Percentiles rank a stretch among this genome's conserved stretches.
Evolutionary conservation across 2,329 filamentous ascomycete species (phyloP).

Genomic region (Penicillium sp.): DNA sequence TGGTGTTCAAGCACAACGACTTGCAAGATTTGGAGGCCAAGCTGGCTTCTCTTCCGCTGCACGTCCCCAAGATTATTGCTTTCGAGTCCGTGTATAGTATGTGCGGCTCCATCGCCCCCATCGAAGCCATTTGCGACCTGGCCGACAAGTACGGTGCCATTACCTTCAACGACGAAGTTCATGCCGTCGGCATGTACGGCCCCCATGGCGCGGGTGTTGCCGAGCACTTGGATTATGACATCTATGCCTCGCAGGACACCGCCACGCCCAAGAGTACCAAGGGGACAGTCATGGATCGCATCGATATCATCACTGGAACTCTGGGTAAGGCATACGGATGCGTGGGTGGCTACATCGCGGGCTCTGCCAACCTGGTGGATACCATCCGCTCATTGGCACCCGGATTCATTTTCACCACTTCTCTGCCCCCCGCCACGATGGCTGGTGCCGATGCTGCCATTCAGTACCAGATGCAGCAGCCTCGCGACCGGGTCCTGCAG

Average conservation of each 20-base stretch:
- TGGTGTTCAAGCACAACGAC: constrained; percentile 99
- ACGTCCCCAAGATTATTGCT: constrained; percentile 93
- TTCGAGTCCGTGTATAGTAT: constrained; percentile 99
- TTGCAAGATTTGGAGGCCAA: constrained; percentile 88
- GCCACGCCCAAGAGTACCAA: constrained; percentile 37
- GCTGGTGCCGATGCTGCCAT: constrained; percentile 87
- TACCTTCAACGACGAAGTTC: constrained; percentile 96
- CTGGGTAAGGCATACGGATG: constrained; percentile 97
- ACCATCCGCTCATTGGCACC: constrained; percentile 89
- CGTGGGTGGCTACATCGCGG: constrained; percentile 95
- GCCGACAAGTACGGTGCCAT: constrained; percentile 97
- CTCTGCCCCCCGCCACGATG: constrained; percentile 93
- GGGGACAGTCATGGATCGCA: constrained; percentile 87
- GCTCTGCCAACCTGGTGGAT: constrained; percentile 78
- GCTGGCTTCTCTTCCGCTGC: constrained; percentile 74
- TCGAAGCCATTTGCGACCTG: constrained; percentile 90
- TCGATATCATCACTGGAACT: constrained; percentile 97
- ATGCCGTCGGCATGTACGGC: constrained; percentile 98
- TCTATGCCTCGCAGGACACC: constrained; percentile 67
- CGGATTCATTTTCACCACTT: constrained; percentile 98
- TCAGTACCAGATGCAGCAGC: constrained; percentile 82
- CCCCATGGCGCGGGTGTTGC: constrained; percentile 92
- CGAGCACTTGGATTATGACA: constrained; percentile 92
- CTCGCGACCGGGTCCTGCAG: constrained; percentile 83
- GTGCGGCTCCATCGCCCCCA: constrained; percentile 95